Evolutionary conservation across 129 eudicot species (phyloP), one percentile per base, ranked within the genome.

Genomic region (Lonicera japonica): DNA sequence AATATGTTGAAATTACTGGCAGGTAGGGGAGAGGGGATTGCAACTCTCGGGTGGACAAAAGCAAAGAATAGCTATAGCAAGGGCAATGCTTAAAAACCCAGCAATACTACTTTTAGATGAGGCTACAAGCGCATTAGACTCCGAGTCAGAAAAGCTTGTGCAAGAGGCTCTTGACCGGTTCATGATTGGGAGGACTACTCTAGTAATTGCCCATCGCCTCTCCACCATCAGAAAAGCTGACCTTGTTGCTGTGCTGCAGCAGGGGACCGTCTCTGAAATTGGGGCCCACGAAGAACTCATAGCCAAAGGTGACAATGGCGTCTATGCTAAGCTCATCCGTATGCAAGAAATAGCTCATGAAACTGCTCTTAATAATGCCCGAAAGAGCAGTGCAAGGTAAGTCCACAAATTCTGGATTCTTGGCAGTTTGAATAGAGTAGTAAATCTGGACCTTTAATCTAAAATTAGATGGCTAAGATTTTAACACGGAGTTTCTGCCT

Each of bases 1-100:
- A 14, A 36, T 43, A 13, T 43, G 17, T 47, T 68, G 10, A 21
- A 61, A 47, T 38, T 41, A 14, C 51, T 36, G 55, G 71, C 76
- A 94, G 99, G 99, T 88, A 25, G 99, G 99, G 58, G 99, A 88
- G 69, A 88, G 99, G 56, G 99, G 99, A 19, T 55, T 88, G 64
- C 99, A 94, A 55, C 83, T 94, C 29, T 94, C 99, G 0, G 99
- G 99, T 15, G 99, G 99, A 58, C 99, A 94, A 63, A 94, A 94
- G 66, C 99, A 94, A 69, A 79, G 99, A 60, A 85, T 88, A 17
- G 99, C 99, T 5, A 94, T 94, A 16, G 96, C 99, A 18, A 70
- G 96, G 65, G 99, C 99, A 45, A 94, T 94, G 96, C 77, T 94
- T 13, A 94, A 94, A 73, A 94, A 94, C 60, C 99, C 99, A 0